phyloP scores from a whole-genome alignment of 257 asterid species.

The Fraxinus americana region DNA sequence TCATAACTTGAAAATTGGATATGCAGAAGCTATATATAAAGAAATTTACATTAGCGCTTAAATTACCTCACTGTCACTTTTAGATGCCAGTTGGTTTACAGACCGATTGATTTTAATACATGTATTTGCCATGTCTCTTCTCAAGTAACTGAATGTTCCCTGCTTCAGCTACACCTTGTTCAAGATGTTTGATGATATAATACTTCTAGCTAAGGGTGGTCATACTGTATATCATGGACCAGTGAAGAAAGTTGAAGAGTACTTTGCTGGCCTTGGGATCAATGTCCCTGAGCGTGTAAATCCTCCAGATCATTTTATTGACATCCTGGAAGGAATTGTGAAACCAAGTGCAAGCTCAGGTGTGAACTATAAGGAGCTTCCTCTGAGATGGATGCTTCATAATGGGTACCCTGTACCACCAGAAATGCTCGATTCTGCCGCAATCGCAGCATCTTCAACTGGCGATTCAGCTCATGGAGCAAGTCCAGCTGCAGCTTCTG shows the following conservation, averaged over 20 bases:
- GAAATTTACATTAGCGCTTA: background rate
- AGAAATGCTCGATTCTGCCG: slow-evolving; percentile 82
- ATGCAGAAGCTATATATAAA: background rate
- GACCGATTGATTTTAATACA: background rate
- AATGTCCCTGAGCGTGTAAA: slow-evolving; percentile 89
- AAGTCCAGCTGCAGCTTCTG: slow-evolving; percentile 35
- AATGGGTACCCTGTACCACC: slow-evolving; percentile 95
- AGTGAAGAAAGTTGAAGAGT: slow-evolving; percentile 92
- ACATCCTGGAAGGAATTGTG: slow-evolving; percentile 86
- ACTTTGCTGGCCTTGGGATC: slow-evolving; percentile 85
- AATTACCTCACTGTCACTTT: background rate
- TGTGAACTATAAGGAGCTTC: slow-evolving; percentile 81
- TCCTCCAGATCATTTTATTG: slow-evolving; percentile 96
- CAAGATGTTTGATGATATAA: slow-evolving; percentile 96
- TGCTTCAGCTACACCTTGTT: slow-evolving; percentile 85
- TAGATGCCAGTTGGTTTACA: background rate
- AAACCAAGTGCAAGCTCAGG: slow-evolving; percentile 57
- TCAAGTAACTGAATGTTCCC: slow-evolving; percentile 24
- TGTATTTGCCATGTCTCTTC: background rate
- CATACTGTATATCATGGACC: slow-evolving; percentile 95
- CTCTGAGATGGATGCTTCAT: slow-evolving; percentile 98
- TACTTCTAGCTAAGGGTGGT: slow-evolving; percentile 98
- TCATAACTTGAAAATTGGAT: background rate
- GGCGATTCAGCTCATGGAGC: slow-evolving; percentile 65
- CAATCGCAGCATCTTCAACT: slow-evolving; percentile 44